A percentile compares a stretch with the other conserved stretches of the same genome.
These are phyloP conservation scores for Eimeria acervulina DNA, from an alignment of 169 alveolate species.

Conservation along the genomic window DNA sequence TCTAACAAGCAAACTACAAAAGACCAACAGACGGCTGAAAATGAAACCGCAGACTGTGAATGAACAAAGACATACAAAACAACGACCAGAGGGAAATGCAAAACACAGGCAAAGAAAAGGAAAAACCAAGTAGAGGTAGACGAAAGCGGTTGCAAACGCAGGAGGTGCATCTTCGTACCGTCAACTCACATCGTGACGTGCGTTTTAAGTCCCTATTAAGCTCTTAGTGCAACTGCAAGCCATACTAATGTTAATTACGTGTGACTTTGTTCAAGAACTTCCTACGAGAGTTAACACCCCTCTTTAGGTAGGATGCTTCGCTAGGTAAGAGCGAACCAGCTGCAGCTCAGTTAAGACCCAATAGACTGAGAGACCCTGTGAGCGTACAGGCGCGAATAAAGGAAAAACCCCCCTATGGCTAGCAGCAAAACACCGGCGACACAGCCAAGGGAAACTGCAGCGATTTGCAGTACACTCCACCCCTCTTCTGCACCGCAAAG, in stretches of 20 bases:
- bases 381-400: neutral
- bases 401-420: neutral
- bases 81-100: neutral
- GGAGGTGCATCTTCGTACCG: neutral
- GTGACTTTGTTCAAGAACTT: no score
- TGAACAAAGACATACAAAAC: neutral
- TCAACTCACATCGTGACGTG: neutral
- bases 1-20: no score
- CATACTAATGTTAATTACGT: neutral
- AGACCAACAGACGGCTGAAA: neutral
- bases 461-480: neutral
- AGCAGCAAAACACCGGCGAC: neutral
- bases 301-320: neutral
- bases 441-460: conserved; percentile 14
- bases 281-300: neutral
- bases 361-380: neutral
- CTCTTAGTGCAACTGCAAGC: neutral
- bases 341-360: neutral
- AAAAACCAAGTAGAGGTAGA: no score
- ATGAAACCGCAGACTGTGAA: no score
- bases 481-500: neutral
- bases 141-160: no score
- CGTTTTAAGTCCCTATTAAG: neutral
- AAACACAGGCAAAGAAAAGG: no score
- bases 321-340: neutral